Evolutionary conservation across 129 eudicot genomes (phyloP), one percentile per base, ranked within the genome.

Genomic region (Mikania micrantha): DNA sequence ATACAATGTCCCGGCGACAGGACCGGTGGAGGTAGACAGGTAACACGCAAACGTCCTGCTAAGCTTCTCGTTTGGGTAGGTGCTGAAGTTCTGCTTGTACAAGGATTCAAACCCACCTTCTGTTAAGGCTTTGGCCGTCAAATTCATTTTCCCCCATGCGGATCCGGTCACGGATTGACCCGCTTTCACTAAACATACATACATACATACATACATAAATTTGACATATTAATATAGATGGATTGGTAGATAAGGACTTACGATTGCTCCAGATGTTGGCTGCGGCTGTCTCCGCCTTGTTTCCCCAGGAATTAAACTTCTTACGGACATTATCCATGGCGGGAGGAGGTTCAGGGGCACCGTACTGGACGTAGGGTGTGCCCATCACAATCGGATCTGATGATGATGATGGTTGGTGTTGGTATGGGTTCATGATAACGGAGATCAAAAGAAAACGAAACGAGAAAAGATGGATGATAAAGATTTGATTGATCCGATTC

Each of bases 1-100:
- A 78, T 91, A 91, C 2, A 91, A 76, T 1, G 95, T 87, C 53
- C 97, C 97, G 16, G 93, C 88, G 11, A 91, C 95, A 1, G 97
- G 97, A 4, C 97, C 97, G n/a, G 86, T 81, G 3, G 90, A 76
- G 0, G 95, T 87, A 3, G 95, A 91, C 5, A 91, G 64, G 57
- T 91, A 73, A 71, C 93, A 91, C 3, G 97, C 95, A 57, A 91
- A 91, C 9, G 90, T 85, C 85, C 79, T 79, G 57, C 66, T 75
- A 6, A 91, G 90, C 78, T 79, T 81, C 93, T 91, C 97, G 25
- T 85, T 54, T 0, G 88, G 85, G 69, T 71, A 81, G 0, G 88
- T 80, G 3, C 79, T 27, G 72, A 91, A 91, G 19, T 80, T 85
- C 61, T 91, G 97, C 72, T 76, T 83, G 85, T 76, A 91, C 6